These are phyloP conservation scores for Yamadazyma paraphyllophila DNA, from an alignment of 805 yeast species.

Conservation along the genomic window DNA sequence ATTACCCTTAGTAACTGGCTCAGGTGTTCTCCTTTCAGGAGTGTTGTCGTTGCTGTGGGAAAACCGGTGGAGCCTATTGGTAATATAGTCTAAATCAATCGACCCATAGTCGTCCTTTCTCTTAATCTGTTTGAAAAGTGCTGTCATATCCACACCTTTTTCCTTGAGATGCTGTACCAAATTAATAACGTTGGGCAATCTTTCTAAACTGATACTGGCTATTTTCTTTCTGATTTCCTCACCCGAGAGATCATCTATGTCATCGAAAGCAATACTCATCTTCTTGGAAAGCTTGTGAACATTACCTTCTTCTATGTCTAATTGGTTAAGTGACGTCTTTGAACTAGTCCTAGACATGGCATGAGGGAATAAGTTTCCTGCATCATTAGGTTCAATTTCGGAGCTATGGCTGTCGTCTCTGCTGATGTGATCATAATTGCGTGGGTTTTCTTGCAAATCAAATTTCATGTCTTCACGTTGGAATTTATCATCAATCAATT, in stretches of 20 bases:
- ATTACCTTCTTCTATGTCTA: constrained; percentile 44
- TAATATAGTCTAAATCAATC: constrained; percentile 18
- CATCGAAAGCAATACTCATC: constrained; percentile 12
- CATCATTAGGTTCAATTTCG: not conserved
- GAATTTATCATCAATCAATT: constrained; percentile 37
- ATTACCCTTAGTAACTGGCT: not conserved
- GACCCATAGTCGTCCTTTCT: constrained; percentile 10
- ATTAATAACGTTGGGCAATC: constrained; percentile 33
- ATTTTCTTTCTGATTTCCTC: constrained; percentile 39
- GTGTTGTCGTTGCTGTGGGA: not conserved
- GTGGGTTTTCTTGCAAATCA: constrained; percentile 1
- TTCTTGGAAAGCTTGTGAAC: constrained; percentile 33
- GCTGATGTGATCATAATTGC: not conserved
- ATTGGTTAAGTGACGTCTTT: constrained; percentile 29
- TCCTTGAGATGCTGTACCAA: constrained; percentile 30
- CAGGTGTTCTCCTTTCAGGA: not conserved
- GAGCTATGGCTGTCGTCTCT: not conserved
- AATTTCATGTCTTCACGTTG: constrained; percentile 19
- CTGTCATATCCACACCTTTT: constrained; percentile 31
- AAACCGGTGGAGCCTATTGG: constrained; percentile 14
- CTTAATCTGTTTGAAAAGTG: constrained; percentile 16
- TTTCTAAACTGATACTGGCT: constrained; percentile 28
- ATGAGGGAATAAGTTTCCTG: constrained; percentile 7
- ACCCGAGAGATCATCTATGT: constrained; percentile 23
- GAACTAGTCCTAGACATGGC: constrained; percentile 25